Percentiles rank a stretch among this genome's conserved stretches.
Evolutionary conservation across 2,329 filamentous ascomycete genomes (phyloP).

Genomic region (Alternaria consortialis): DNA sequence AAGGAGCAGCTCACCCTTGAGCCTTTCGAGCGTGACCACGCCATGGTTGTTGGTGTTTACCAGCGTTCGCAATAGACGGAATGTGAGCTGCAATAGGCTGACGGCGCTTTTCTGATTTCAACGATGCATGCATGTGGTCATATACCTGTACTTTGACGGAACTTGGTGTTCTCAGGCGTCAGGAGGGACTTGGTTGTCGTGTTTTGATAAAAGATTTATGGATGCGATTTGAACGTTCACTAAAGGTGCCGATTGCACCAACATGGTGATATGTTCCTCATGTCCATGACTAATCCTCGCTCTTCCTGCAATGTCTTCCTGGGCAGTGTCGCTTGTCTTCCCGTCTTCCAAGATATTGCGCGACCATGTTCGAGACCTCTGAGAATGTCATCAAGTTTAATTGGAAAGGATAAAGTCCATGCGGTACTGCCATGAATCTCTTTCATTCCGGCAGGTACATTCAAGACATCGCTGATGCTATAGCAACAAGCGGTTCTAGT

Average conservation of each 20-base stretch:
- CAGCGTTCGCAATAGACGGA: conserved; percentile 52
- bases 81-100: conserved; percentile 1
- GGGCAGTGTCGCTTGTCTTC: neutral
- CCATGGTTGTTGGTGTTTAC: conserved; percentile 72
- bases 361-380: neutral
- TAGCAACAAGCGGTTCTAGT: too few species aligned
- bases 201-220: conserved; percentile 27
- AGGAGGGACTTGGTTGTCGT: conserved; percentile 22
- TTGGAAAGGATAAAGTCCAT: too few species aligned
- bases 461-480: too few species aligned
- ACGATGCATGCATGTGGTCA: conserved; percentile 40
- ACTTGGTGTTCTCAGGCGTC: conserved; percentile 42
- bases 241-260: neutral
- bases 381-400: too few species aligned
- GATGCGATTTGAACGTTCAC: conserved; percentile 20
- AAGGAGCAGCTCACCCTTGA: conserved; percentile 91
- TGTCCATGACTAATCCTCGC: neutral
- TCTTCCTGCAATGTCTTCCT: neutral
- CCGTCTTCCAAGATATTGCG: neutral
- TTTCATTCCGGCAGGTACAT: too few species aligned
- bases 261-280: neutral
- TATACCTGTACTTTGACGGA: conserved; percentile 44
- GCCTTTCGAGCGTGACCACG: conserved; percentile 74
- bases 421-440: too few species aligned
- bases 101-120: conserved; percentile 27